Evolutionary conservation across 306 rosid species (phyloP).

Genomic region (Luffa aegyptiaca): DNA sequence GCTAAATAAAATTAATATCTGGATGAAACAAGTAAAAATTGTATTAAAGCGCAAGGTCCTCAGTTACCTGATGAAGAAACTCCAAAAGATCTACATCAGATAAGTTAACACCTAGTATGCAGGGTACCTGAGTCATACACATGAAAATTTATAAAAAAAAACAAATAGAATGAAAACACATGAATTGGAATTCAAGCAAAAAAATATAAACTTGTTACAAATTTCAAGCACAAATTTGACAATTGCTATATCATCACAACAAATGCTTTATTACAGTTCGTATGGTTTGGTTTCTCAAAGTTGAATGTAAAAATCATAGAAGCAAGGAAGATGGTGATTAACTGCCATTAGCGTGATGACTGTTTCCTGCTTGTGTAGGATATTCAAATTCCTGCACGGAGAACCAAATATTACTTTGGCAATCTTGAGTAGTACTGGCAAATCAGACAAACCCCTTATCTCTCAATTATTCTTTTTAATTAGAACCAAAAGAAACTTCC

Average conservation of each 20-base stretch:
- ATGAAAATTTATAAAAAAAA: background rate
- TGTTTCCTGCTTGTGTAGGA: constrained; percentile 52
- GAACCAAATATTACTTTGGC: background rate
- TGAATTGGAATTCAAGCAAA: background rate
- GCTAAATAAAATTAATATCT: background rate
- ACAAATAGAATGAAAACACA: background rate
- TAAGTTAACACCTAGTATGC: constrained; percentile 76
- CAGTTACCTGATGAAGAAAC: constrained; percentile 87
- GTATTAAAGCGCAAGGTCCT: background rate
- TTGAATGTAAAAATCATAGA: background rate
- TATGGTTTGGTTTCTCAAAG: background rate
- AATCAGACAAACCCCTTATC: background rate
- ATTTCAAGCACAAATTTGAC: background rate
- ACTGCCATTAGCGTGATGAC: constrained; percentile 59
- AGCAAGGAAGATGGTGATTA: constrained; percentile 11
- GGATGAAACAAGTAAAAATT: background rate
- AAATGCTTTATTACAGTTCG: constrained; percentile 4
- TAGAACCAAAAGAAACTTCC: background rate
- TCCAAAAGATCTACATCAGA: constrained; percentile 77
- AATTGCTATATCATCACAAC: background rate
- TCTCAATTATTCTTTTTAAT: background rate
- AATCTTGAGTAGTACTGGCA: background rate
- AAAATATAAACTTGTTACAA: background rate
- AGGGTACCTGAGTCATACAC: constrained; percentile 61
- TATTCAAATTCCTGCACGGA: constrained; percentile 64